Base-by-base conservation (phyloP, 805 yeast genomes). In the Pichia gijzeniarum region DNA sequence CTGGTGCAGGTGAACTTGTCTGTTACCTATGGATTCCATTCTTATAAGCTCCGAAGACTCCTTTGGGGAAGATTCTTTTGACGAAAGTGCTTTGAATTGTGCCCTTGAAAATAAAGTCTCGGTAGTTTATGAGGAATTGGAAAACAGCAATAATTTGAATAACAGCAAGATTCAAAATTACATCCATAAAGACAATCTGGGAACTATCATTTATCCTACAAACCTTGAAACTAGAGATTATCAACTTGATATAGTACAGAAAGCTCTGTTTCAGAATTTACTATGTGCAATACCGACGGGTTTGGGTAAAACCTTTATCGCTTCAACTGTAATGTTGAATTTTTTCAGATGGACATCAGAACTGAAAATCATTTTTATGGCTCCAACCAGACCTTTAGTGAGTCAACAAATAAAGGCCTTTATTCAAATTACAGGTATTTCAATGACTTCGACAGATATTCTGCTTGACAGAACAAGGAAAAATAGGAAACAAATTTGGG, bases 211-310 rank as follows among this genome's bases (percentile, higher is more conserved):
- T 0, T 93, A 95, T 60, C 99, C 99, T 0, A 79, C 88, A 1
- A 91, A 93, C 57, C 77, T 77, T 51, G 85, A 85, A 49, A 71
- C 83, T 0, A 76, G 99, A 59, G 95, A 88, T 49, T 93, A 95
- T 60, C 99, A 93, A 65, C 80, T 72, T 58, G 81, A 82, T 52
- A 89, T 93, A 45, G 87, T 89, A 3, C 69, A 71, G 38, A 75
- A 78, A 47, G 82, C 96, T 0, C 67, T 93, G 32, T 79, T 76
- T 55, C 71, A 80, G 50, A 93, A 93, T 58, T 61, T 83, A 3
- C 68, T 93, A 20, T 91, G 95, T 59, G 95, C 97, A 0, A 76
- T 93, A 14, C 99, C 99, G 1, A 93, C 99, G 0, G 99, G 99
- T 53, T 71, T 90, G 61, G 99, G 99, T 34, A 93, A 93, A 65